A percentile compares a stretch with the other conserved stretches of the same genome.
Evolutionary conservation across 495 filamentous ascomycete species (phyloP).

Genomic region (Monascus purpureus): DNA sequence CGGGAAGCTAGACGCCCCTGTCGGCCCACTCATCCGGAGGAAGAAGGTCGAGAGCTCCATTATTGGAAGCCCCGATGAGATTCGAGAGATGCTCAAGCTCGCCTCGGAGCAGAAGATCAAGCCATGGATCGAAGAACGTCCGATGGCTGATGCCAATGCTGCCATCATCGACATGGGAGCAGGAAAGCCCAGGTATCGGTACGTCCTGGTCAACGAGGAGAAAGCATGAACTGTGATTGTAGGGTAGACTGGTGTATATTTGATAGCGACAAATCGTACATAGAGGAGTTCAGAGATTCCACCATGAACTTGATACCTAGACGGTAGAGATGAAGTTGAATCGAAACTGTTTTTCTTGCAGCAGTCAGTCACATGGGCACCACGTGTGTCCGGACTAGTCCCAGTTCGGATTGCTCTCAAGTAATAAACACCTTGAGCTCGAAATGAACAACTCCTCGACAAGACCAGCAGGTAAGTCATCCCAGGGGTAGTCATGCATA

Average conservation of each 20-base stretch:
- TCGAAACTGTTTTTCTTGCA: no score
- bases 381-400: no score
- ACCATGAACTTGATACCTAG: no score
- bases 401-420: no score
- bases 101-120: conserved; percentile 57
- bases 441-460: no score
- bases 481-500: no score
- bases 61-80: conserved; percentile 60
- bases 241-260: conserved; percentile 1
- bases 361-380: no score
- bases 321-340: no score
- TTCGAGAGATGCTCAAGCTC: conserved; percentile 69
- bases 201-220: conserved; percentile 53
- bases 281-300: no score
- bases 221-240: not conserved
- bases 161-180: conserved; percentile 54
- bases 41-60: conserved; percentile 55
- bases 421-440: no score
- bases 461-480: no score
- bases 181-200: conserved; percentile 62
- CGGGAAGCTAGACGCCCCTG: conserved; percentile 46
- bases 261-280: conserved; percentile 2
- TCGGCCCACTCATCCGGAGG: conserved; percentile 49
- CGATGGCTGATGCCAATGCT: conserved; percentile 64
- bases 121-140: conserved; percentile 56